Evolutionary conservation across 441 rosid species (phyloP).

Genomic region (Heliophila coronopifolia): DNA sequence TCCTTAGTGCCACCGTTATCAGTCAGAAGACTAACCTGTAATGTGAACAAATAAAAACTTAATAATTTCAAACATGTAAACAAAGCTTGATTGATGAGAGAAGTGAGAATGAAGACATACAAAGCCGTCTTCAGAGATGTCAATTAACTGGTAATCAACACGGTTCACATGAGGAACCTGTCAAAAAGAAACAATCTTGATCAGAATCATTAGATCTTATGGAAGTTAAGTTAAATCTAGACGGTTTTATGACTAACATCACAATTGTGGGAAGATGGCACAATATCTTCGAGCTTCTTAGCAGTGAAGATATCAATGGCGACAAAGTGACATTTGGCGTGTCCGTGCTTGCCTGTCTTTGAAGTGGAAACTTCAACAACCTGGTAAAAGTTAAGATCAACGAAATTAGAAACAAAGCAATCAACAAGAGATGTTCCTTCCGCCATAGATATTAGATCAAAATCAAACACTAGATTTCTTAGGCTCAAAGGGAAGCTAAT

Average conservation of each 20-base stretch:
- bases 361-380: conserved; percentile 99
- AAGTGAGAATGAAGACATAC: conserved; percentile 31
- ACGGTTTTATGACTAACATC: conserved; percentile 40
- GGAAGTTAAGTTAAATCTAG: background rate
- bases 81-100: background rate
- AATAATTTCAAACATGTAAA: background rate
- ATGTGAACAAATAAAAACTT: conserved; percentile 3
- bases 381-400: conserved; percentile 23
- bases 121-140: conserved; percentile 93
- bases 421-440: background rate
- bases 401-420: background rate
- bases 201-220: background rate
- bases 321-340: conserved; percentile 95
- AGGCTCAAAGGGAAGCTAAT: background rate
- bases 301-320: conserved; percentile 82
- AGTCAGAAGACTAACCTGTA: conserved; percentile 79
- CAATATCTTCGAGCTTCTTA: conserved; percentile 95
- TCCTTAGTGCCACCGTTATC: conserved; percentile 87
- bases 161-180: conserved; percentile 95
- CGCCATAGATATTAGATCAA: background rate
- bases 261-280: conserved; percentile 94
- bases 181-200: background rate
- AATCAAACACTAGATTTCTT: background rate
- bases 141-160: conserved; percentile 85
- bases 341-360: conserved; percentile 97